Conservation (phyloP, 179 eudicot genomes). For the Corrigiola litoralis region DNA sequence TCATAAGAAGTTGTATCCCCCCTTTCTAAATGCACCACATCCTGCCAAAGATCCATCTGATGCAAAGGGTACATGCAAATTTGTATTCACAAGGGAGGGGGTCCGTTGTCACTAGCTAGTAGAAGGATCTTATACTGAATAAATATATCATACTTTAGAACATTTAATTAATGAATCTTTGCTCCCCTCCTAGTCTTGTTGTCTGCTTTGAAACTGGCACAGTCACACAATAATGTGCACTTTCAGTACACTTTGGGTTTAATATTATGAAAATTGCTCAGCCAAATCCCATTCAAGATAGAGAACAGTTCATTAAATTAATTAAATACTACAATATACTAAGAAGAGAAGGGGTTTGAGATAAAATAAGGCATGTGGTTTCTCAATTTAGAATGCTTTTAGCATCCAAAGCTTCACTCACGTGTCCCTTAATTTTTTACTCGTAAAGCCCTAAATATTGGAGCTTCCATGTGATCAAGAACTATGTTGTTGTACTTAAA, state of each 20-base stretch:
- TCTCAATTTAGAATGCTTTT: constrained; percentile 23
- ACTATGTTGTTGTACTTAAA: constrained; percentile 17
- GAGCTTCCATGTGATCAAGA: constrained; percentile 25
- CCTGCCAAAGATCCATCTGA: constrained; percentile 2
- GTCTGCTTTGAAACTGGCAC: constrained; percentile 18
- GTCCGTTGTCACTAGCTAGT: no score
- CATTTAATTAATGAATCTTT: not conserved
- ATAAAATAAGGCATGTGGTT: constrained; percentile 1
- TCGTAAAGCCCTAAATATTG: constrained; percentile 11
- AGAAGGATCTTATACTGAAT: no score
- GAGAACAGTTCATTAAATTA: not conserved
- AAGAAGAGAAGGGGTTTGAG: not conserved
- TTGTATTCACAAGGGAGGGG: not conserved
- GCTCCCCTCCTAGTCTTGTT: not conserved
- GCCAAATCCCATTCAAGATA: constrained; percentile 6
- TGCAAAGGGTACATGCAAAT: constrained; percentile 1
- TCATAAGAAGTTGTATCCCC: constrained; percentile 17
- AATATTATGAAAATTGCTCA: constrained; percentile 13
- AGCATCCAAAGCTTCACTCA: constrained; percentile 29
- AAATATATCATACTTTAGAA: not conserved
- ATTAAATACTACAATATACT: not conserved
- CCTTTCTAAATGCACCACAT: constrained; percentile 6
- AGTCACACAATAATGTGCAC: constrained; percentile 11
- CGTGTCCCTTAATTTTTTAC: constrained; percentile 19
- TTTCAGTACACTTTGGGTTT: not conserved